Evolutionary conservation across 169 alveolate genomes (phyloP).

Genomic region (Prorocentrum cordatum): DNA sequence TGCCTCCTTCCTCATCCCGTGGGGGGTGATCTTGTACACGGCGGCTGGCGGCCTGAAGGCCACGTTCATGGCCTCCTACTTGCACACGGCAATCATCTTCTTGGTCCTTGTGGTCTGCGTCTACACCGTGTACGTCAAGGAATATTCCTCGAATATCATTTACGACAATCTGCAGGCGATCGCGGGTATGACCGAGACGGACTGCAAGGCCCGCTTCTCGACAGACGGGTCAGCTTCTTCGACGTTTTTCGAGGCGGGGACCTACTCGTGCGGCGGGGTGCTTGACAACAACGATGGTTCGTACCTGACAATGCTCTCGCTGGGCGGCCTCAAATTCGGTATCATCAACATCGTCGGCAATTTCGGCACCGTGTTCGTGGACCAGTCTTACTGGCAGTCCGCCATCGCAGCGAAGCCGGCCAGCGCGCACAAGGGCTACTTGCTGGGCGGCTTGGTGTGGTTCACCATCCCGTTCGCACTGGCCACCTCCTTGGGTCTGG

Average conservation of each 20-base stretch:
- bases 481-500: conserved; percentile 64
- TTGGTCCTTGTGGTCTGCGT: conserved; percentile 22
- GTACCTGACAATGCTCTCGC: conserved; percentile 33
- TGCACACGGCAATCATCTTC: conserved; percentile 57
- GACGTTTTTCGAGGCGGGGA: conserved; percentile 21
- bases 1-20: conserved; percentile 47
- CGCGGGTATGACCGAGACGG: neutral
- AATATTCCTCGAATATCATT: conserved; percentile 2
- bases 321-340: conserved; percentile 40
- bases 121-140: conserved; percentile 29
- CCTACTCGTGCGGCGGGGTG: conserved; percentile 4
- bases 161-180: conserved; percentile 2
- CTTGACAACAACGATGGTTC: conserved; percentile 23
- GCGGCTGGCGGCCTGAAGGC: conserved; percentile 57
- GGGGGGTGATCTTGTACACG: conserved; percentile 37
- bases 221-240: neutral
- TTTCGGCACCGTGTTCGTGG: conserved; percentile 68
- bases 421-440: conserved; percentile 35
- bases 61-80: conserved; percentile 58
- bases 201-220: conserved; percentile 4
- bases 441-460: conserved; percentile 63
- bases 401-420: conserved; percentile 60
- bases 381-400: conserved; percentile 65
- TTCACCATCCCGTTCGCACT: conserved; percentile 55
- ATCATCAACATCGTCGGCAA: conserved; percentile 58